These are phyloP conservation scores for Crataegus laevigata DNA, from an alignment of 306 rosid genomes.

Conservation along the genomic window DNA sequence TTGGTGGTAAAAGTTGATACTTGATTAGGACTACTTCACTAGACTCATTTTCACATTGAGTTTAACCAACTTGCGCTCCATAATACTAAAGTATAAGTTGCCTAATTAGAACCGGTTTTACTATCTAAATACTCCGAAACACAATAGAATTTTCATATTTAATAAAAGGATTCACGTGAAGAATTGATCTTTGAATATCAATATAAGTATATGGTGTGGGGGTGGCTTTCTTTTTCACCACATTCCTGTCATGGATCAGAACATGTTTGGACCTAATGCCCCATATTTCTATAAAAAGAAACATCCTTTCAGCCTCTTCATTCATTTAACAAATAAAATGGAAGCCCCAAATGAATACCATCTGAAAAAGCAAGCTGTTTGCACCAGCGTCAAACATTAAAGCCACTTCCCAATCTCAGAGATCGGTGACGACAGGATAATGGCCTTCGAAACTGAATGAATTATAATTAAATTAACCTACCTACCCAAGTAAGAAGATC, in stretches of 20 bases:
- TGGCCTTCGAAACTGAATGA: background rate
- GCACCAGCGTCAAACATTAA: background rate
- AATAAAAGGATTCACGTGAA: too few relatives aligned
- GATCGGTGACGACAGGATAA: too few relatives aligned
- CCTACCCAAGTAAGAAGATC: background rate
- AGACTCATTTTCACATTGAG: too few relatives aligned
- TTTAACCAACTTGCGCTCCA: too few relatives aligned
- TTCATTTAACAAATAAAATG: conserved; percentile 13
- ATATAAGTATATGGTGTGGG: background rate
- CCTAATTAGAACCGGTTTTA: too few relatives aligned
- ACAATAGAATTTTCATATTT: too few relatives aligned
- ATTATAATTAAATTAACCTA: background rate
- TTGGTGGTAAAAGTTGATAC: too few relatives aligned
- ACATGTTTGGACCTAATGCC: conserved; percentile 27
- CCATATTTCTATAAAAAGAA: conserved; percentile 22
- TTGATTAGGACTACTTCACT: too few relatives aligned
- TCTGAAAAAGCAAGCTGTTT: background rate
- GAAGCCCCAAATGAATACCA: background rate
- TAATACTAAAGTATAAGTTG: too few relatives aligned
- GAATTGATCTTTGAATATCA: background rate
- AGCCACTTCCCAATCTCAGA: background rate
- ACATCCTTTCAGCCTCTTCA: conserved; percentile 19
- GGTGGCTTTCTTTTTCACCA: conserved; percentile 47
- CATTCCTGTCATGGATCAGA: conserved; percentile 38
- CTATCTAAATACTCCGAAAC: too few relatives aligned